Percentiles rank a stretch among this genome's conserved stretches.
Conservation (phyloP, 176 grass and related monocot species). For the Carex pumila region DNA sequence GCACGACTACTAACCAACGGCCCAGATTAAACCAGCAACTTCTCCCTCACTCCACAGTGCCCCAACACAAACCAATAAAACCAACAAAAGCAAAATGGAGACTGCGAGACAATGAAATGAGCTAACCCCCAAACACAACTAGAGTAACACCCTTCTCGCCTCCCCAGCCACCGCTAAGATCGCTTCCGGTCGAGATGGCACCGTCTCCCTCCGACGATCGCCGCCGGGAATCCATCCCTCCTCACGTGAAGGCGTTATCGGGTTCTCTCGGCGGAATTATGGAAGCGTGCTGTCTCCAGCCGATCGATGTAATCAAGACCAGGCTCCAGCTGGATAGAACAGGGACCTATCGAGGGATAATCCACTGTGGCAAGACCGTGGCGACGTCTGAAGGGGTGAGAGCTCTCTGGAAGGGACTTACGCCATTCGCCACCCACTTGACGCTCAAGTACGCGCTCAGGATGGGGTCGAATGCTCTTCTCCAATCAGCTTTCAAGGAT, state of each 20-base stretch:
- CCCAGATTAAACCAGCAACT: neutral
- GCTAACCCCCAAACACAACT: neutral
- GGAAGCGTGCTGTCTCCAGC: constrained; percentile 97
- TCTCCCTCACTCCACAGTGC: neutral
- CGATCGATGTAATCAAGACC: constrained; percentile 97
- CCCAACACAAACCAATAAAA: neutral
- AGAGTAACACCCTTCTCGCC: neutral
- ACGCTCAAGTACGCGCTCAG: constrained; percentile 97
- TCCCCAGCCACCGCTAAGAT: constrained; percentile 5
- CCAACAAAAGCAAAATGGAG: neutral
- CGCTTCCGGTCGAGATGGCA: constrained; percentile 6
- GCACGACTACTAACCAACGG: neutral
- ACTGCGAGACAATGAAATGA: neutral
- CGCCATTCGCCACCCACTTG: constrained; percentile 95
- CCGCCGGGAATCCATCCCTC: constrained; percentile 31
- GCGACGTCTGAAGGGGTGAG: constrained; percentile 64
- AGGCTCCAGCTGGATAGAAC: constrained; percentile 80
- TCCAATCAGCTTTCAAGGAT: constrained; percentile 94
- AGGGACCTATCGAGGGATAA: constrained; percentile 59
- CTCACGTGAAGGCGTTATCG: constrained; percentile 62
- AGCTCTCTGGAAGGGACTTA: constrained; percentile 96
- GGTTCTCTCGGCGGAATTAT: constrained; percentile 81
- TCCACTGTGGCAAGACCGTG: constrained; percentile 70
- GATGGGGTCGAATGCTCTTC: constrained; percentile 83
- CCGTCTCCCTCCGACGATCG: neutral